Conservation (phyloP, 768 basidiomycete species). For the Trametes cubensis region DNA sequence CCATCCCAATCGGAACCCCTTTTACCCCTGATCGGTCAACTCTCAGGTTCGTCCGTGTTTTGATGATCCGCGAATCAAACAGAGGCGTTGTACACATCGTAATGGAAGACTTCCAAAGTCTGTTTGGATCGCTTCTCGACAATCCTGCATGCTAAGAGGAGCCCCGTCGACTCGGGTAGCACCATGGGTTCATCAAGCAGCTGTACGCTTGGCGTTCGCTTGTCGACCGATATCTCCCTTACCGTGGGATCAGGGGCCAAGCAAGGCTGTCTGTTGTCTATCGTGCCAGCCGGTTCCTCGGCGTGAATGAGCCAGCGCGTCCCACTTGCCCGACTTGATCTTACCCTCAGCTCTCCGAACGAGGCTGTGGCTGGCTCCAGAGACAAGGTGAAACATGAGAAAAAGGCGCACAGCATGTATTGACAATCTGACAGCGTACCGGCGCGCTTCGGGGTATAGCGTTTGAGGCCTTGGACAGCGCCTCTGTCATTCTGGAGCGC, state of each 20-base stretch:
- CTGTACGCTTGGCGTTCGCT: no score
- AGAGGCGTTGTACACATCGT: background rate
- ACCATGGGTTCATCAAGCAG: no score
- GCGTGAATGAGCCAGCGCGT: background rate
- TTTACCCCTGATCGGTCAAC: slow-evolving; percentile 4
- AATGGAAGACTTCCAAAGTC: slow-evolving; percentile 1
- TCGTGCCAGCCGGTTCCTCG: background rate
- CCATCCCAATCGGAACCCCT: no score
- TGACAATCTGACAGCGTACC: background rate
- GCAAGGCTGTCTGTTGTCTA: background rate
- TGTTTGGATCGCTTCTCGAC: slow-evolving; percentile 1
- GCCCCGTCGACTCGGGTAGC: background rate
- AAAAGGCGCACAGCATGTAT: slow-evolving; percentile 2
- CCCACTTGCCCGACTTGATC: background rate
- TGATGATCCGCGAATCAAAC: background rate
- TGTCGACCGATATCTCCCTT: background rate
- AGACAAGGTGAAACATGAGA: slow-evolving; percentile 1
- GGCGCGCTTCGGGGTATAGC: slow-evolving; percentile 9
- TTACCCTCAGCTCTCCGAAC: background rate
- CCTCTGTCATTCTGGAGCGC: background rate
- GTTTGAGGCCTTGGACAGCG: background rate
- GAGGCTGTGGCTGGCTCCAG: slow-evolving; percentile 12
- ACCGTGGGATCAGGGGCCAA: background rate
- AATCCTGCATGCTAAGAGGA: slow-evolving; percentile 8
- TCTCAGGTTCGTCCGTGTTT: background rate